A percentile compares a stretch with the other conserved stretches of the same genome.
Conservation (phyloP, 2,329 filamentous ascomycete species). For the Cytospora leucostoma region DNA sequence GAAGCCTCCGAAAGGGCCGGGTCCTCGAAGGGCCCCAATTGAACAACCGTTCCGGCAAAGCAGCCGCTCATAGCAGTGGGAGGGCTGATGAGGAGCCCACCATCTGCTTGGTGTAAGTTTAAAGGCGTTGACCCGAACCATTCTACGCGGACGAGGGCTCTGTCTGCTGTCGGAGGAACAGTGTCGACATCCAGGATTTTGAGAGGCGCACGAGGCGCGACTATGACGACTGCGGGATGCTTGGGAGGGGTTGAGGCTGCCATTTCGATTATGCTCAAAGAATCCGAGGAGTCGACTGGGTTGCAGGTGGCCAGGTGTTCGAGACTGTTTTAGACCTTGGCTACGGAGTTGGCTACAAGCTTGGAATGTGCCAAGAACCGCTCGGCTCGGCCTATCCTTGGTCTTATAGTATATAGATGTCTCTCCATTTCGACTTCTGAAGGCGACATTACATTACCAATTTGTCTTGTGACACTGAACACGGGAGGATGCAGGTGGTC, state of each 20-base stretch:
- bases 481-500: too few species aligned
- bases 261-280: conserved; percentile 16
- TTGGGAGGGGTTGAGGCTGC: conserved; percentile 31
- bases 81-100: conserved; percentile 54
- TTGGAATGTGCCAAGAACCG: background rate
- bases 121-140: conserved; percentile 64
- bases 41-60: conserved; percentile 54
- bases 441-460: too few species aligned
- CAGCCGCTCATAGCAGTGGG: conserved; percentile 55
- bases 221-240: conserved; percentile 34
- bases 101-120: conserved; percentile 63
- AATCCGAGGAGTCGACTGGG: background rate
- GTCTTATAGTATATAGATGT: background rate
- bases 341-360: background rate
- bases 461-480: too few species aligned
- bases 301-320: background rate
- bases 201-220: conserved; percentile 31
- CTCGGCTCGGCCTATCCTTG: too few species aligned
- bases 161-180: conserved; percentile 41
- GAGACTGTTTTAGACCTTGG: background rate
- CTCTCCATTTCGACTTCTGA: background rate
- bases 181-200: conserved; percentile 33
- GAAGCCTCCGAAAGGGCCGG: conserved; percentile 10
- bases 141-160: conserved; percentile 55
- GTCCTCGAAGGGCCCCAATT: conserved; percentile 44